phyloP scores from a whole-genome alignment of 2,329 filamentous ascomycete genomes.

The Endoconidiophora polonica region DNA sequence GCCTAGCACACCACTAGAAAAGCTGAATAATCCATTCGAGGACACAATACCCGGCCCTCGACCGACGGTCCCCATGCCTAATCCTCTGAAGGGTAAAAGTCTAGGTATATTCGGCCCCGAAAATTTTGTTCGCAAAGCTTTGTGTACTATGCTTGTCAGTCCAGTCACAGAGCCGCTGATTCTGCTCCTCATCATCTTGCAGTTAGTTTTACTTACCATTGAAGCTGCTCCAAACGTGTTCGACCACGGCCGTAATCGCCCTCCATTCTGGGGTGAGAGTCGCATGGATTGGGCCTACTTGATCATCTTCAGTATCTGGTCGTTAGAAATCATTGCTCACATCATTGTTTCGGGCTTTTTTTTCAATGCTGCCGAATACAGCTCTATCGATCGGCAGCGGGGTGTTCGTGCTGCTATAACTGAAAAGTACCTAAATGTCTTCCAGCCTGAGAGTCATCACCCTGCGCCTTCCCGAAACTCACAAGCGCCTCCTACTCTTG shows the following conservation, averaged over 20 bases:
- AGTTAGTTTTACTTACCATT: constrained; percentile 74
- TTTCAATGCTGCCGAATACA: constrained; percentile 80
- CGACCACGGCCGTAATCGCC: constrained; percentile 40
- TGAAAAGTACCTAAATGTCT: constrained; percentile 61
- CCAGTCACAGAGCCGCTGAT: constrained; percentile 77
- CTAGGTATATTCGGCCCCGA: constrained; percentile 71
- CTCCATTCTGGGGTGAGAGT: constrained; percentile 46
- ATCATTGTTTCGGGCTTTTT: constrained; percentile 89
- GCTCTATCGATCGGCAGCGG: constrained; percentile 64
- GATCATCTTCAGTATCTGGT: constrained; percentile 75
- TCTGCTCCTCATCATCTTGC: constrained; percentile 70
- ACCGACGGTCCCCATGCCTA: constrained; percentile 23
- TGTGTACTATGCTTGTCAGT: constrained; percentile 76
- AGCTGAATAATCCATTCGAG: constrained; percentile 11
- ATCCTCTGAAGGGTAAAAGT: constrained; percentile 74
- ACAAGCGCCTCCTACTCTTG: constrained; percentile 19
- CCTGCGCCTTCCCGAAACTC: constrained; percentile 34
- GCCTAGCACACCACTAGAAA: constrained; percentile 7
- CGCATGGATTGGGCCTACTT: constrained; percentile 69
- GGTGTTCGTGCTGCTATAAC: constrained; percentile 58
- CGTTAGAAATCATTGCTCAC: constrained; percentile 64
- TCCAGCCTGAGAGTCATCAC: constrained; percentile 62
- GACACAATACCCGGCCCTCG: constrained; percentile 14
- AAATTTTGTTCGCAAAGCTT: constrained; percentile 52
- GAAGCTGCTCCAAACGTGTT: constrained; percentile 63